Conservation (phyloP, 2,329 filamentous ascomycete species). For the Nannizziopsis arthrosporioides region DNA sequence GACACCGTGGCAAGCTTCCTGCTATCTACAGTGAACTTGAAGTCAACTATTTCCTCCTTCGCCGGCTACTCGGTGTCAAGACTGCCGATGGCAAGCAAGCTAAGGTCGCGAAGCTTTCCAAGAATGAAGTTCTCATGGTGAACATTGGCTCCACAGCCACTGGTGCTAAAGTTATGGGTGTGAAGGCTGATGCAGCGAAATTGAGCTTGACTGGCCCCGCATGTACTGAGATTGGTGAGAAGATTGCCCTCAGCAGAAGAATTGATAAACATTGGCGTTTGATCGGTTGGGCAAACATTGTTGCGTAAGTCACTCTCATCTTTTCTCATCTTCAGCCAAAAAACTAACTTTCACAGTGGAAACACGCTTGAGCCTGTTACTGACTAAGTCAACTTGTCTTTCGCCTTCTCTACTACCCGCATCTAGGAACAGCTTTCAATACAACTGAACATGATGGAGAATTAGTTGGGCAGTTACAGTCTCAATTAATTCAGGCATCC, state of each 20-base stretch:
- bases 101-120: slow-evolving; percentile 94
- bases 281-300: slow-evolving; percentile 80
- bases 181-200: slow-evolving; percentile 96
- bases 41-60: slow-evolving; percentile 97
- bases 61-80: slow-evolving; percentile 87
- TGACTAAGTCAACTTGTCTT: slow-evolving; percentile 23
- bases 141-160: slow-evolving; percentile 98
- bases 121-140: slow-evolving; percentile 99
- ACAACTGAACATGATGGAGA: slow-evolving; percentile 3
- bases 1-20: slow-evolving; percentile 82
- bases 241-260: slow-evolving; percentile 89
- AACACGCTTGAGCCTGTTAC: slow-evolving; percentile 38
- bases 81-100: slow-evolving; percentile 97
- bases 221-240: slow-evolving; percentile 94
- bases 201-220: slow-evolving; percentile 83
- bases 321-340: slow-evolving; percentile 12
- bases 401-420: neutral
- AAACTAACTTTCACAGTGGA: slow-evolving; percentile 24
- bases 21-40: slow-evolving; percentile 98
- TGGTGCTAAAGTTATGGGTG: slow-evolving; percentile 90
- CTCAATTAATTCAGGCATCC: slow-evolving; percentile 4
- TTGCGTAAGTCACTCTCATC: slow-evolving; percentile 36
- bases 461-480: slow-evolving; percentile 2
- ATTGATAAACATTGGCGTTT: slow-evolving; percentile 99
- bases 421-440: neutral